A percentile compares a stretch with the other conserved stretches of the same genome.
Conservation (phyloP, 2,329 filamentous ascomycete species). For the Epichloe sibirici region DNA sequence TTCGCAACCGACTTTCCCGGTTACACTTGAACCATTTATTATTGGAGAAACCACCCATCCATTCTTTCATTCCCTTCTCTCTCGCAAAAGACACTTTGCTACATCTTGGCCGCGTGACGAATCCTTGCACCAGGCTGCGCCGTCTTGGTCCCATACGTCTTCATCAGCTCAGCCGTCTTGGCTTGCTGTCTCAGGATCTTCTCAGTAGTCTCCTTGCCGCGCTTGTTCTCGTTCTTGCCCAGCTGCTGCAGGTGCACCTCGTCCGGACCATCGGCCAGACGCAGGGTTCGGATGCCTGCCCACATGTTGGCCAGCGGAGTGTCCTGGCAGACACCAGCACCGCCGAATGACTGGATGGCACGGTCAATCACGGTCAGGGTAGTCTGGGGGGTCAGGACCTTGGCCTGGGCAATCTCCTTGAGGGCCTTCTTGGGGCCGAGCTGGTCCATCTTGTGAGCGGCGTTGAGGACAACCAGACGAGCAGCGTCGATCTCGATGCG, state of each 20-base stretch:
- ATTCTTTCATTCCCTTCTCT: neutral
- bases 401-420: constrained; percentile 89
- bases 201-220: constrained; percentile 46
- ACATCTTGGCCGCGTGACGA: constrained; percentile 33
- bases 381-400: constrained; percentile 71
- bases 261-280: constrained; percentile 86
- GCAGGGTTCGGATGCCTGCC: constrained; percentile 67
- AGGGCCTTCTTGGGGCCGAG: constrained; percentile 79
- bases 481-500: constrained; percentile 90
- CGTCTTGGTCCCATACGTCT: constrained; percentile 37
- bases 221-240: constrained; percentile 68
- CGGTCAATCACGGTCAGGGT: constrained; percentile 84
- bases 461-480: constrained; percentile 82
- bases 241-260: constrained; percentile 85
- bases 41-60: neutral
- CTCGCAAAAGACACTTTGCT: constrained; percentile 6
- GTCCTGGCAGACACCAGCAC: constrained; percentile 84
- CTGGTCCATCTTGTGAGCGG: constrained; percentile 87
- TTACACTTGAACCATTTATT: too few relatives aligned
- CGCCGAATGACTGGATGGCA: constrained; percentile 86
- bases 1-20: neutral
- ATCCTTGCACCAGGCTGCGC: constrained; percentile 42
- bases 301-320: constrained; percentile 82
- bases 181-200: constrained; percentile 52
- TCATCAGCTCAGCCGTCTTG: constrained; percentile 54